Conservation (phyloP, 495 filamentous ascomycete species). For the Aspergillus mulundensis region DNA sequence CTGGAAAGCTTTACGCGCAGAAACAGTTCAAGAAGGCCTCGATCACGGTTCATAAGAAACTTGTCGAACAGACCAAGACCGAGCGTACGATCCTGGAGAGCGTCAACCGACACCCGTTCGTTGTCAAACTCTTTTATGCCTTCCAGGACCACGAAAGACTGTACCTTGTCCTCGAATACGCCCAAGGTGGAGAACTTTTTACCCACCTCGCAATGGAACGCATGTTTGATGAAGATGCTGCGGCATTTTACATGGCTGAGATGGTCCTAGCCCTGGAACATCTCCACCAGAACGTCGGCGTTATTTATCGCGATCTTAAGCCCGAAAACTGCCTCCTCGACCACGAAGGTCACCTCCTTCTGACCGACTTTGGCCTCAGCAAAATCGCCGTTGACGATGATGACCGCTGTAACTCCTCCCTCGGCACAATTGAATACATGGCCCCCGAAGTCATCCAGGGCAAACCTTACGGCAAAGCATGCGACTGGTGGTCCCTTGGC, state of each 20-base stretch:
- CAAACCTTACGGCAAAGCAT: slow-evolving; percentile 78
- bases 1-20: slow-evolving; percentile 89
- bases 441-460: slow-evolving; percentile 88
- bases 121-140: slow-evolving; percentile 96
- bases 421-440: slow-evolving; percentile 98
- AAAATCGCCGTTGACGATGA: slow-evolving; percentile 87
- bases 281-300: slow-evolving; percentile 84
- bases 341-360: slow-evolving; percentile 80
- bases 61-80: slow-evolving; percentile 95
- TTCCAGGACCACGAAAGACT: slow-evolving; percentile 98
- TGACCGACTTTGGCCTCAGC: slow-evolving; percentile 95
- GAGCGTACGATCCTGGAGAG: slow-evolving; percentile 92
- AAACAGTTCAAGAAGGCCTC: slow-evolving; percentile 98
- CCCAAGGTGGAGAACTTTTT: slow-evolving; percentile 95
- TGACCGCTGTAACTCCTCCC: slow-evolving; percentile 70
- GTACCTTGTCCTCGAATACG: slow-evolving; percentile 96
- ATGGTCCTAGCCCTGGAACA: slow-evolving; percentile 92
- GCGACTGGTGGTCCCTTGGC: slow-evolving; percentile 98
- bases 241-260: slow-evolving; percentile 97
- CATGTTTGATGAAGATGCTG: slow-evolving; percentile 84
- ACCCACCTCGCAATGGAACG: slow-evolving; percentile 81
- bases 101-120: slow-evolving; percentile 91
- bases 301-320: slow-evolving; percentile 95
- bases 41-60: slow-evolving; percentile 82
- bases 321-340: slow-evolving; percentile 97